A percentile compares a stretch with the other conserved stretches of the same genome.
phyloP scores from a whole-genome alignment of 148 eudicot genomes.

The Vaccinium corymbosum region DNA sequence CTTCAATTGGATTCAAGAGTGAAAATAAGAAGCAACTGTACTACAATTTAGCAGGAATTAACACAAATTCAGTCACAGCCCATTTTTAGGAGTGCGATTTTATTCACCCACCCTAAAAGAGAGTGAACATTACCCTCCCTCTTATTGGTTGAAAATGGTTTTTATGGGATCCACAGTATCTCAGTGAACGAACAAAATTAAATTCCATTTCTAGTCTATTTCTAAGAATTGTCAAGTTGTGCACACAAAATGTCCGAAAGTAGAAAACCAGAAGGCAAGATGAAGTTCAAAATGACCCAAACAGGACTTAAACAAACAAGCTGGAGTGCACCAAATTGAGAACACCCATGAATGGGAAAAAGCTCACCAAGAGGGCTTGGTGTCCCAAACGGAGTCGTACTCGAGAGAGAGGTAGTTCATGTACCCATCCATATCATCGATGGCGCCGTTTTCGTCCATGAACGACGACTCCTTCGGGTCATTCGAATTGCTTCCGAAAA shows the following conservation, averaged over 20 bases:
- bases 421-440: conserved; percentile 80
- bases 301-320: not conserved
- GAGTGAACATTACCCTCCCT: too few species aligned
- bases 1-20: not conserved
- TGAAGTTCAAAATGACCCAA: not conserved
- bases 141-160: too few species aligned
- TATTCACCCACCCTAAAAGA: too few species aligned
- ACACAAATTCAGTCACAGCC: not conserved
- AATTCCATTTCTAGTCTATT: not conserved
- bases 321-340: not conserved
- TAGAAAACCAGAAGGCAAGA: not conserved
- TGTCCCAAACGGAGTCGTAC: conserved; percentile 98
- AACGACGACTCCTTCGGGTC: conserved; percentile 32
- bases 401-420: conserved; percentile 85
- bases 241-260: not conserved
- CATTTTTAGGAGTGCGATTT: too few species aligned
- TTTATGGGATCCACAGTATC: too few species aligned
- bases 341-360: not conserved
- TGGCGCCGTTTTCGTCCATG: conserved; percentile 59
- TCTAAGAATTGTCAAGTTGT: not conserved
- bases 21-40: not conserved
- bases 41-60: not conserved
- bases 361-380: conserved; percentile 80
- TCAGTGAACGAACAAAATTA: too few species aligned
- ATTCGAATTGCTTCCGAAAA: conserved; percentile 31